Base-by-base conservation (phyloP, 305 asterid species). In the Stenogyne calaminthoides region DNA sequence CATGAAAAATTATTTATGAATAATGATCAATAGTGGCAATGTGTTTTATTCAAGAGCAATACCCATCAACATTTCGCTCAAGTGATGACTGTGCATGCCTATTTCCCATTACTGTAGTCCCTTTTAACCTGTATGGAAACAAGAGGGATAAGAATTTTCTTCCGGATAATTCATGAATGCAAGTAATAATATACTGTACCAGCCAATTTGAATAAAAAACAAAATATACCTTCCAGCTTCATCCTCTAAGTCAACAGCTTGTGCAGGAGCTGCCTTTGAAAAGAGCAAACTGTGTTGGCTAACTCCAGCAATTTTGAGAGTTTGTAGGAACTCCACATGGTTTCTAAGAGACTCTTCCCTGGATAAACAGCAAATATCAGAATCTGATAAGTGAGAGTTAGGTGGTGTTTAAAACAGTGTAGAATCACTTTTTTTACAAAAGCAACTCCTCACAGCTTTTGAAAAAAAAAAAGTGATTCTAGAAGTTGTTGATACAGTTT, bases 221-320 rank as follows among this genome's bases (percentile, higher is more conserved):
- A 60, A 68, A 9, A 67, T 65, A 73, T 71, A 90, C 99, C 87
- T 83, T 81, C 44, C 68, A 44, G 60, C 82, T 75, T 89, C 93
- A 70, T 94, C 97, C 67, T 86, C 96, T 29, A 75, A 70, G 57
- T 73, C 87, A 74, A 80, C 81, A 32, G 75, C 82, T 27, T 85
- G 82, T 40, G 76, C 73, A 56, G 98, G 93, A 7, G 90, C 95
- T 32, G 91, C 80, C 84, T 94, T 94, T 60, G 99, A 94, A 77
- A 92, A 94, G 46, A 94, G 96, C 81, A 94, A 80, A 75, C 96
- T 94, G 54, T 94, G 99, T 71, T 92, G 91, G 80, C 99, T 94
- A 69, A 94, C 88, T 73, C 98, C 99, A 34, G 97, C 99, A 73
- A 94, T 94, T 67, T 88, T 86, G 75, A 94, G 87, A 73, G 90